These are phyloP conservation scores for Mycena crocata DNA, from an alignment of 768 basidiomycete species.

Conservation along the genomic window DNA sequence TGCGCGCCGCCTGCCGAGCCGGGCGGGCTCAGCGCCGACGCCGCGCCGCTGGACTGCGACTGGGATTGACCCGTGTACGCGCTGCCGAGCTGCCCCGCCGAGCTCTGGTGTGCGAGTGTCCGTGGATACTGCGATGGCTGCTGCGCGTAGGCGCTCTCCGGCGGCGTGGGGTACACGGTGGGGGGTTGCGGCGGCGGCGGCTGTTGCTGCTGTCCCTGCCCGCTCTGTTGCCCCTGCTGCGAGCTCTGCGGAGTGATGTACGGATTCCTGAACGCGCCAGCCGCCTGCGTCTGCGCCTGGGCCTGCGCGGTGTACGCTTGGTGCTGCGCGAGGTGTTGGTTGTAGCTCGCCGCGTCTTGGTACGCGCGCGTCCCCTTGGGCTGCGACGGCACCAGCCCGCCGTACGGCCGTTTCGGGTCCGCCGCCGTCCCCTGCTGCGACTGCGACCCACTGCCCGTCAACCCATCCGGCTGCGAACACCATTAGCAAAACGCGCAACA, in stretches of 20 bases:
- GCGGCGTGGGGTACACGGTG: slow-evolving; percentile 43
- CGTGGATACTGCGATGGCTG: slow-evolving; percentile 52
- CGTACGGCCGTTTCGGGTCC: slow-evolving; percentile 91
- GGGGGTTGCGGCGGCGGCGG: slow-evolving; percentile 39
- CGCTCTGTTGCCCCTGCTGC: slow-evolving; percentile 44
- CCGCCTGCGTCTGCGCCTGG: slow-evolving; percentile 80
- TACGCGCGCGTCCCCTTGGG: slow-evolving; percentile 88
- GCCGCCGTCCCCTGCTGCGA: slow-evolving; percentile 42
- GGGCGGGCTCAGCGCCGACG: slow-evolving; percentile 43
- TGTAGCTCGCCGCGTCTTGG: slow-evolving; percentile 93
- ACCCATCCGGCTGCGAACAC: slow-evolving; percentile 64
- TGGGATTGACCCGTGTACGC: slow-evolving; percentile 45
- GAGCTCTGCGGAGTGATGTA: slow-evolving; percentile 71
- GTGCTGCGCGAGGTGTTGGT: slow-evolving; percentile 94
- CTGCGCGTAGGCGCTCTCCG: slow-evolving; percentile 42
- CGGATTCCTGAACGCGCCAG: slow-evolving; percentile 82
- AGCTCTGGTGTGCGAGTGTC: slow-evolving; percentile 60
- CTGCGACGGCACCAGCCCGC: slow-evolving; percentile 91
- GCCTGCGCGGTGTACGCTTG: slow-evolving; percentile 93
- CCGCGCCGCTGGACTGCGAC: slow-evolving; percentile 47
- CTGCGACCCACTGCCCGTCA: slow-evolving; percentile 40
- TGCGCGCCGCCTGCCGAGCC: slow-evolving; percentile 41
- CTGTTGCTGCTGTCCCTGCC: slow-evolving; percentile 46
- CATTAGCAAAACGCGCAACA: background rate
- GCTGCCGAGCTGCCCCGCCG: slow-evolving; percentile 58